Percentiles rank a stretch among this genome's conserved stretches.
These are phyloP conservation scores for Aspergillus proliferans DNA, from an alignment of 2,329 filamentous ascomycete species.

Conservation along the genomic window DNA sequence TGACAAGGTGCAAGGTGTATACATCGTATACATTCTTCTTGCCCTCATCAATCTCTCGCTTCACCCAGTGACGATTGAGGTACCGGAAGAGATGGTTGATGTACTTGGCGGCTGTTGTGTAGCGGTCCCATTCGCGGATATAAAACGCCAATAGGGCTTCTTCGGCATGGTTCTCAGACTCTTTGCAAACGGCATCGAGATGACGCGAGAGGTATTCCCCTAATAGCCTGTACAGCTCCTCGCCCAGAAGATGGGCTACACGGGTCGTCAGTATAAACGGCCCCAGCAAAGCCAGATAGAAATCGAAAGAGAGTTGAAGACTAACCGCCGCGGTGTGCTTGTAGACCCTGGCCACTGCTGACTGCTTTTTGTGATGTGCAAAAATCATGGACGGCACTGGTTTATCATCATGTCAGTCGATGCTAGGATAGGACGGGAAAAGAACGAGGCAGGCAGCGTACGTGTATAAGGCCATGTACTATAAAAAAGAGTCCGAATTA, in stretches of 20 bases:
- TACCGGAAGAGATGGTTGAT: constrained; percentile 96
- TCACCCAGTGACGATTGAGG: constrained; percentile 97
- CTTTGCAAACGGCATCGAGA: constrained; percentile 61
- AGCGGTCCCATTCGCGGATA: constrained; percentile 93
- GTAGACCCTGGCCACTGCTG: constrained; percentile 46
- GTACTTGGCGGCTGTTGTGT: constrained; percentile 92
- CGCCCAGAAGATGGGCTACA: constrained; percentile 82
- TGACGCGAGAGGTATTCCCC: constrained; percentile 78
- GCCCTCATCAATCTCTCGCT: constrained; percentile 95
- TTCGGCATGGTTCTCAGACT: constrained; percentile 75
- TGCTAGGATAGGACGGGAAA: constrained; percentile 18
- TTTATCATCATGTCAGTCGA: constrained; percentile 8
- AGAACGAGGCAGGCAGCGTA: constrained; percentile 27
- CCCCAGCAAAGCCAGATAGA: not conserved
- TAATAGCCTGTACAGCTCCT: constrained; percentile 90
- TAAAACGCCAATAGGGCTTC: constrained; percentile 89
- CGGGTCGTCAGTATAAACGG: constrained; percentile 9
- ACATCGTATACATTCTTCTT: constrained; percentile 98
- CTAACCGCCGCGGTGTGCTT: constrained; percentile 66
- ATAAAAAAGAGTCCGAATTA: not conserved
- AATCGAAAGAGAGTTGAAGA: constrained; percentile 3
- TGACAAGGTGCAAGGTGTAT: constrained; percentile 91
- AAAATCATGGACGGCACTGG: constrained; percentile 91
- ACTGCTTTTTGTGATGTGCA: constrained; percentile 96
- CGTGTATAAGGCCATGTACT: constrained; percentile 96